Evolutionary conservation across 495 filamentous ascomycete genomes (phyloP).

Genomic region (Aspergillus sclerotiicarbonarius): DNA sequence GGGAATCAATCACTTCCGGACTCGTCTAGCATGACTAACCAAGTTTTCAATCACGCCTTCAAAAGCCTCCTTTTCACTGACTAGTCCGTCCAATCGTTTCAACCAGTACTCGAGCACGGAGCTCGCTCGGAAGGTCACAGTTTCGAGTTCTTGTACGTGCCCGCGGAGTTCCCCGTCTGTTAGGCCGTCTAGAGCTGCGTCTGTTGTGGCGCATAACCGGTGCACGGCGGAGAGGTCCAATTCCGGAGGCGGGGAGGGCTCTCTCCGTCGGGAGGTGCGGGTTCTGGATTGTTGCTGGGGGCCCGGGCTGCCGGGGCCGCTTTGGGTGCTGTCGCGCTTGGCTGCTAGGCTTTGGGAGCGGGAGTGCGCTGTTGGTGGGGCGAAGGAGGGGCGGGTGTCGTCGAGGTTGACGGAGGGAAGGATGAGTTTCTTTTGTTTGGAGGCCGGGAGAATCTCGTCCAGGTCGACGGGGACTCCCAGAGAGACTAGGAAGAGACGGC

Average conservation of each 20-base stretch:
- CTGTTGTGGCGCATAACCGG: slow-evolving; percentile 78
- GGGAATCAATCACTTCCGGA: slow-evolving; percentile 71
- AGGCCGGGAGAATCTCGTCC: slow-evolving; percentile 93
- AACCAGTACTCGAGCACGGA: slow-evolving; percentile 88
- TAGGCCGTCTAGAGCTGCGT: slow-evolving; percentile 72
- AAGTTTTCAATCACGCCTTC: slow-evolving; percentile 98
- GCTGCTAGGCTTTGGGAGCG: slow-evolving; percentile 43
- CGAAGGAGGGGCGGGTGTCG: slow-evolving; percentile 38
- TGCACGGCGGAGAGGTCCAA: slow-evolving; percentile 77
- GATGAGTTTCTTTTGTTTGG: slow-evolving; percentile 96
- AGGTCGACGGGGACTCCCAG: slow-evolving; percentile 94
- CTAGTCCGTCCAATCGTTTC: slow-evolving; percentile 74
- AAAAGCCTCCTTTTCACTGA: slow-evolving; percentile 92
- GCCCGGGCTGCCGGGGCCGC: slow-evolving; percentile 31
- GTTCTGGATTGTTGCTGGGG: slow-evolving; percentile 36
- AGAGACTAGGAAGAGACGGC: slow-evolving; percentile 92
- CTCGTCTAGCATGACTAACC: slow-evolving; percentile 89
- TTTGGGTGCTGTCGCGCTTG: slow-evolving; percentile 43
- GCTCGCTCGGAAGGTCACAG: slow-evolving; percentile 63
- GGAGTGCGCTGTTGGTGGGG: slow-evolving; percentile 30
- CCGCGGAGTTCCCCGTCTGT: slow-evolving; percentile 69
- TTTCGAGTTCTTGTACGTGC: slow-evolving; percentile 71
- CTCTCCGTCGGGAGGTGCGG: slow-evolving; percentile 41
- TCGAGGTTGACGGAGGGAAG: slow-evolving; percentile 76
- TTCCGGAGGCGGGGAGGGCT: slow-evolving; percentile 64